A percentile compares a stretch with the other conserved stretches of the same genome.
These are phyloP conservation scores for Zygotorulaspora mrakii DNA, from an alignment of 1,139 yeast genomes.

Conservation along the genomic window DNA sequence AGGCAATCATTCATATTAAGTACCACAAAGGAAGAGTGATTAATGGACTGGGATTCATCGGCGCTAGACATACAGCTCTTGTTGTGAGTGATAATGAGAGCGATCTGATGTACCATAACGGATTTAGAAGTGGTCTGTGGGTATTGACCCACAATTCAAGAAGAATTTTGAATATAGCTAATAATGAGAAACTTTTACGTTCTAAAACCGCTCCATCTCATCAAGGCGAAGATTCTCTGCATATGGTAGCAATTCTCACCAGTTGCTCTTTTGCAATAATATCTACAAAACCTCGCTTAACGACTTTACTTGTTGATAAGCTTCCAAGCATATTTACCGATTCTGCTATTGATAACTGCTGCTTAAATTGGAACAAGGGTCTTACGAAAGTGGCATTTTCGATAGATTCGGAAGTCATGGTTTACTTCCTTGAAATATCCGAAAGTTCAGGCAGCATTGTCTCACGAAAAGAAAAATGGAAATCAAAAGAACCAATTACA, in stretches of 20 bases:
- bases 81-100: constrained; percentile 62
- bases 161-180: constrained; percentile 14
- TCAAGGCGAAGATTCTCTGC: constrained; percentile 38
- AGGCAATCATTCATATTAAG: constrained; percentile 29
- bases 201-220: constrained; percentile 23
- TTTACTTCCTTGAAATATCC: constrained; percentile 22
- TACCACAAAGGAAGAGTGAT: constrained; percentile 35
- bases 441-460: constrained; percentile 1
- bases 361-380: constrained; percentile 56
- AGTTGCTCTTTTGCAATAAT: constrained; percentile 49
- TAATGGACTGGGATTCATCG: constrained; percentile 50
- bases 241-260: constrained; percentile 58
- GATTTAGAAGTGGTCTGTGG: constrained; percentile 52
- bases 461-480: constrained; percentile 43
- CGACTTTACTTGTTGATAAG: constrained; percentile 23
- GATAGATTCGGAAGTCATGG: constrained; percentile 3
- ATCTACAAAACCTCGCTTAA: constrained; percentile 40
- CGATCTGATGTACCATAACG: constrained; percentile 55
- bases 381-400: constrained; percentile 13
- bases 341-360: constrained; percentile 53
- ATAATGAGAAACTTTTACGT: constrained; percentile 15
- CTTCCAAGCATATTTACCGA: constrained; percentile 15
- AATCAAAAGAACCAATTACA: constrained; percentile 45
- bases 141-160: constrained; percentile 41
- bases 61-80: constrained; percentile 53